phyloP scores from a whole-genome alignment of 2,329 filamentous ascomycete genomes.

The Colletotrichum sp. region DNA sequence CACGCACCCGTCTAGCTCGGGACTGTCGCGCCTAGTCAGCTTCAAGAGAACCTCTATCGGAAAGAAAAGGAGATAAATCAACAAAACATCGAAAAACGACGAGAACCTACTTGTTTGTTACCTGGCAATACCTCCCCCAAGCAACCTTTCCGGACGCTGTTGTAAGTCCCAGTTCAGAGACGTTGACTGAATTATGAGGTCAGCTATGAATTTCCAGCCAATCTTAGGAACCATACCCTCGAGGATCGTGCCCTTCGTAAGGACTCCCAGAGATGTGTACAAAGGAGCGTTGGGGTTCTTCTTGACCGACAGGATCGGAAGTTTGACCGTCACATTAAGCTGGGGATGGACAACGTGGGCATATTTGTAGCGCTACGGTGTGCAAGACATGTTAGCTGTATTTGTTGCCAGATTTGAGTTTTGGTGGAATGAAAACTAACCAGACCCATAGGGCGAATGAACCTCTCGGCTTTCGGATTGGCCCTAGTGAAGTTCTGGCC shows the following conservation, averaged over 20 bases:
- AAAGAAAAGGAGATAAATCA: too few relatives aligned
- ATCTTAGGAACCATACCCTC: not conserved
- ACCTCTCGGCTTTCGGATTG: conserved; percentile 41
- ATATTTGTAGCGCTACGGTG: conserved; percentile 48
- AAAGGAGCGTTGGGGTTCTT: conserved; percentile 78
- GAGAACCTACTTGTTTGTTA: conserved; percentile 40
- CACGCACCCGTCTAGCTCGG: conserved; percentile 49
- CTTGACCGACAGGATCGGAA: conserved; percentile 75
- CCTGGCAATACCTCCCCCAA: conserved; percentile 85
- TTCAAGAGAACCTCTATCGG: too few relatives aligned
- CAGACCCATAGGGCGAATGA: conserved; percentile 53
- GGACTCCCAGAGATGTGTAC: conserved; percentile 86
- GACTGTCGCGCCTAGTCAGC: too few relatives aligned
- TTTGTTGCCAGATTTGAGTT: not conserved
- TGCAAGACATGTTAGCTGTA: conserved; percentile 24
- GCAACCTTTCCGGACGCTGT: conserved; percentile 92
- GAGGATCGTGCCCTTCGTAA: conserved; percentile 74
- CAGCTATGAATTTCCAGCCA: not conserved
- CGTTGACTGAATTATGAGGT: conserved; percentile 66
- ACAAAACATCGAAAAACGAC: too few relatives aligned
- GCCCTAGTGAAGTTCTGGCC: conserved; percentile 48
- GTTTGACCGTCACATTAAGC: conserved; percentile 66
- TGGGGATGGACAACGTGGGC: conserved; percentile 72
- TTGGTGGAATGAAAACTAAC: not conserved
- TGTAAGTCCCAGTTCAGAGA: conserved; percentile 87